Percentiles rank a stretch among this genome's conserved stretches.
These are phyloP conservation scores for Alternaria arborescens DNA, from an alignment of 2,329 filamentous ascomycete genomes.

Conservation along the genomic window DNA sequence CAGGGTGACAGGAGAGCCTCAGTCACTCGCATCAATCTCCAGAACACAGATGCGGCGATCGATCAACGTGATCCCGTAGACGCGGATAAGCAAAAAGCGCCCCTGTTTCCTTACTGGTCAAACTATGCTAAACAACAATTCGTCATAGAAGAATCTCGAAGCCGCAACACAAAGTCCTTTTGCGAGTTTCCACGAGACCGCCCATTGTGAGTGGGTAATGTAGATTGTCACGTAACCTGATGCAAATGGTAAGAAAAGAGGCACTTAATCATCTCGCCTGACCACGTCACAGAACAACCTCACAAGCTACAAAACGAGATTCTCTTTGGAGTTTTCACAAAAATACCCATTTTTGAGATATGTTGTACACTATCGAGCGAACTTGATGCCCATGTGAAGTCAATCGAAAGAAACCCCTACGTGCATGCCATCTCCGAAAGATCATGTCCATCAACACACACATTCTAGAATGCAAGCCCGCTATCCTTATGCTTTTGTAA, in stretches of 20 bases:
- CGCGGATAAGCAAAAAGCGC: conserved; percentile 5
- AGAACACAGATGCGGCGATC: neutral
- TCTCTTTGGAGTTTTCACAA: neutral
- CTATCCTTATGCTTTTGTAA: conserved; percentile 10
- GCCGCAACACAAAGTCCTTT: neutral
- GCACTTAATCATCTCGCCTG: neutral
- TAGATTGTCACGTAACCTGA: neutral
- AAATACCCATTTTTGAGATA: neutral
- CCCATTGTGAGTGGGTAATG: neutral
- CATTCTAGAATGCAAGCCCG: neutral
- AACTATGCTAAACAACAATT: neutral
- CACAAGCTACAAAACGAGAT: neutral
- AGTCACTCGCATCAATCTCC: neutral
- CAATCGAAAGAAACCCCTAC: neutral
- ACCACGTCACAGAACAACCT: neutral
- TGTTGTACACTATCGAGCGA: neutral
- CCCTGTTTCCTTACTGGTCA: neutral
- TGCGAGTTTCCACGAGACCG: neutral
- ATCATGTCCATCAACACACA: neutral
- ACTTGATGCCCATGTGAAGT: neutral
- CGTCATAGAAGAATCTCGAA: conserved; percentile 1
- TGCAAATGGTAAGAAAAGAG: neutral
- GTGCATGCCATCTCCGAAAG: neutral
- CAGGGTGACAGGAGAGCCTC: neutral
- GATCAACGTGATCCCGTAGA: neutral